These are phyloP conservation scores for Acanthamoeba sp. DNA, from an alignment of 208 protist genomes.

Conservation along the genomic window DNA sequence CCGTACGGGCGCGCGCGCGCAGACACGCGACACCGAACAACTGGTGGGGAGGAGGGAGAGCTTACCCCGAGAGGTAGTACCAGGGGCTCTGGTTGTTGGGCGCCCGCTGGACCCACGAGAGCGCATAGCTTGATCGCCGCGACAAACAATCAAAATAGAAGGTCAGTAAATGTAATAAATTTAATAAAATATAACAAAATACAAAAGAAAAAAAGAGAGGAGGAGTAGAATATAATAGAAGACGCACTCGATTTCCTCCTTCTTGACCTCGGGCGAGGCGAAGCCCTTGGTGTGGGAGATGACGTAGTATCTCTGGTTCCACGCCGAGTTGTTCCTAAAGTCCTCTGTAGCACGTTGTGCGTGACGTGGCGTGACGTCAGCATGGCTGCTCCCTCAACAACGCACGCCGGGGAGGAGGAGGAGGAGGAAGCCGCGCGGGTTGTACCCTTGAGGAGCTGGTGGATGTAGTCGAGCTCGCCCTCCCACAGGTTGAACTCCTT, in stretches of 20 bases:
- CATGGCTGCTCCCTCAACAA: not conserved
- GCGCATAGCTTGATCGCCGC: not conserved
- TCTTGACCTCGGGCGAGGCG: conserved; percentile 34
- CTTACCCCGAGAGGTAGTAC: conserved; percentile 33
- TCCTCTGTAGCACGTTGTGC: conserved; percentile 80
- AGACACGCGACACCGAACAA: not conserved
- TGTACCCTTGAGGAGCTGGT: conserved; percentile 81
- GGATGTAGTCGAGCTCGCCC: conserved; percentile 85
- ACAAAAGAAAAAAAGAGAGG: not conserved
- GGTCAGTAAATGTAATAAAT: too few relatives aligned
- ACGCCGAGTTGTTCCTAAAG: conserved; percentile 93
- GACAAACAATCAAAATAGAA: not conserved
- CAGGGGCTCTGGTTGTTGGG: conserved; percentile 69
- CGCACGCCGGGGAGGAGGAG: too few relatives aligned
- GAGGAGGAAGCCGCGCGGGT: too few relatives aligned
- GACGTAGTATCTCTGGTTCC: conserved; percentile 93
- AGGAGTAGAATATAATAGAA: not conserved
- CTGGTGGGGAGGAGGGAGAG: not conserved
- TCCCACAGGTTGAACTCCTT: conserved; percentile 82
- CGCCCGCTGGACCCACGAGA: conserved; percentile 52
- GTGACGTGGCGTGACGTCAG: not conserved
- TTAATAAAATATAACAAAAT: too few relatives aligned
- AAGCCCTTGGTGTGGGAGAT: conserved; percentile 75
- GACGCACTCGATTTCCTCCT: conserved; percentile 56
- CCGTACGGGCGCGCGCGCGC: not conserved